Conservation (phyloP, 208 protist species). For the Leishmania tarentolae region DNA sequence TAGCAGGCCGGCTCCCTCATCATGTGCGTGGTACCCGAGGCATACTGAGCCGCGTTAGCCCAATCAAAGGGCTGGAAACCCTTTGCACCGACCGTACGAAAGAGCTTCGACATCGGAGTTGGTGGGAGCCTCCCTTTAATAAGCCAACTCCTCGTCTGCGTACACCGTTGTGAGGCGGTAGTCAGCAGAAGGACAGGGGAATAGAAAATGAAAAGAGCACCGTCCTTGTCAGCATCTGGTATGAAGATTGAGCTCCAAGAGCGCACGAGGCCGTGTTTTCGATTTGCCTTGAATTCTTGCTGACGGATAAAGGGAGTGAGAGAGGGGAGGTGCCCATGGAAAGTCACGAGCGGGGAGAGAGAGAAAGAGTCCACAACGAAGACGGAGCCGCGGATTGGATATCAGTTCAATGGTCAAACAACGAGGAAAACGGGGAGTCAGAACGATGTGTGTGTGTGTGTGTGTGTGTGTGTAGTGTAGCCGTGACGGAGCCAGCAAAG, state of each 20-base stretch:
- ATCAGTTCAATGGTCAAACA: neutral
- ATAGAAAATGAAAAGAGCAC: neutral
- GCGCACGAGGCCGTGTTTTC: neutral
- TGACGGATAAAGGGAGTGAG: neutral
- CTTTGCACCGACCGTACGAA: constrained; percentile 22
- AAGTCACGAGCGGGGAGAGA: neutral
- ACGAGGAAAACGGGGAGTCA: neutral
- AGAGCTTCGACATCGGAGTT: constrained; percentile 27
- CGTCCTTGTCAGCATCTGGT: neutral
- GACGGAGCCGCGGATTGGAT: neutral
- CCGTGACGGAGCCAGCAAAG: neutral
- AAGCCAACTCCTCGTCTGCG: neutral
- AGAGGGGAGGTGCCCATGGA: neutral
- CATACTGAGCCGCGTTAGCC: constrained; percentile 39
- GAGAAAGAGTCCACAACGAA: neutral
- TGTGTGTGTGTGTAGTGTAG: neutral
- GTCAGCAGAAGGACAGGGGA: no score
- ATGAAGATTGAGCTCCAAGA: neutral
- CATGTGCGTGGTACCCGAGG: constrained; percentile 33
- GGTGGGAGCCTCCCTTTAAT: neutral
- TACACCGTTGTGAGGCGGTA: neutral
- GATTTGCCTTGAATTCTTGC: neutral
- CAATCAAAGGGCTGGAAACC: constrained; percentile 53
- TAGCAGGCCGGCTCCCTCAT: constrained; percentile 52
- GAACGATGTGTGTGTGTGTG: neutral